phyloP scores from a whole-genome alignment of 202 grass and related monocot genomes.

The Carex arenaria region DNA sequence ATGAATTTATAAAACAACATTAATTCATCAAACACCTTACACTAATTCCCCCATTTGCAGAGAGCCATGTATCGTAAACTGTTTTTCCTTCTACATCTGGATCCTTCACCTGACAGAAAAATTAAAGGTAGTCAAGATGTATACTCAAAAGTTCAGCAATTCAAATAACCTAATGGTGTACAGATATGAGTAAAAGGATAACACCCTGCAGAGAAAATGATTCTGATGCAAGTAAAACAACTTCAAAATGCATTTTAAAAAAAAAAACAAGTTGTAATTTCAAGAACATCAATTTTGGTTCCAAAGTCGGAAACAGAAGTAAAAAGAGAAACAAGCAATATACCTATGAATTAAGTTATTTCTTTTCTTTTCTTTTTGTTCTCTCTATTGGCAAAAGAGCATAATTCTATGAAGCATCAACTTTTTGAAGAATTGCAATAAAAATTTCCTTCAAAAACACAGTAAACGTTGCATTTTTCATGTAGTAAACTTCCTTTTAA shows the following conservation, averaged over 20 bases:
- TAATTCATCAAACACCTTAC: slow-evolving; percentile 49
- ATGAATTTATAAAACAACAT: neutral
- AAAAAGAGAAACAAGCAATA: neutral
- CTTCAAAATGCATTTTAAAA: neutral
- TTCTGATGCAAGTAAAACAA: neutral
- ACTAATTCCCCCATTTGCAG: slow-evolving; percentile 41
- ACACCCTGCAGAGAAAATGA: neutral
- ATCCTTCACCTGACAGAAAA: slow-evolving; percentile 65
- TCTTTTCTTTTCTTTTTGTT: neutral
- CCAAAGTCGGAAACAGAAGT: neutral
- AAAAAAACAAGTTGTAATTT: neutral
- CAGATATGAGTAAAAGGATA: neutral
- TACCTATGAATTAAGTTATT: neutral
- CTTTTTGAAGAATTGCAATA: neutral
- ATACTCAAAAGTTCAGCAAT: neutral
- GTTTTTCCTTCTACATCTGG: slow-evolving; percentile 61
- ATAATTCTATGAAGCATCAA: neutral
- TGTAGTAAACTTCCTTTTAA: neutral
- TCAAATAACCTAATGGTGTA: neutral
- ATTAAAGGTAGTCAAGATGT: neutral
- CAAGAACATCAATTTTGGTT: neutral
- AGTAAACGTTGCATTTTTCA: neutral
- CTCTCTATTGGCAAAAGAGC: neutral
- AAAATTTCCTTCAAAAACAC: neutral
- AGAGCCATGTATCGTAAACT: slow-evolving; percentile 74